Base-by-base conservation (phyloP, 2,329 filamentous ascomycete species). In the Botrytis sinoallii region DNA sequence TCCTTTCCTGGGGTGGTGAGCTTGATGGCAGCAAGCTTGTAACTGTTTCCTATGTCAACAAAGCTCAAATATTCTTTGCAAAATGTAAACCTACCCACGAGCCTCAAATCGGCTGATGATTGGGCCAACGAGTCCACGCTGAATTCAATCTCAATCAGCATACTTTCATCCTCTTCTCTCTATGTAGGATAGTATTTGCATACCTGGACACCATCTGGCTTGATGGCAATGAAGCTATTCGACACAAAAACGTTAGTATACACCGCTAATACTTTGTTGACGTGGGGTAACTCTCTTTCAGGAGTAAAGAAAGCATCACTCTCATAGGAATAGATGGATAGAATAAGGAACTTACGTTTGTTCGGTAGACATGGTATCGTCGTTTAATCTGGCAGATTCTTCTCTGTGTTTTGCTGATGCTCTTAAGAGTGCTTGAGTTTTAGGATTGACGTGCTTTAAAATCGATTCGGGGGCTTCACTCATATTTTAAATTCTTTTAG, bases 141-240 rank as follows among this genome's bases (percentile, higher is more conserved):
- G 83, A 75, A 75, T 40, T 48, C 64, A 63, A 38, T 4, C 18
- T 60, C 35, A 73, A 74, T 80, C 38, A 79, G 69, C 75, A 73
- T 59, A 38, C 7, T 18, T 9, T n/a, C 35, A 35, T 75, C 18
- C 40, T 64, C 18, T 22, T 16, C 29, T 59, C 16, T 46, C 70
- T 20, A 16, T 55, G 25, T n/a, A 40, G n/a, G 42, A 48, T 44
- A 25, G 9, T 59, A 35, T 63, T 73, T 71, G 75, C 86, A 80
- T 91, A 97, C 94, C 92, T 98, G 96, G 87, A 98, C 96, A 85
- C 96, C 96, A 88, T 98, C 96, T 82, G 95, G 96, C 94, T 99
- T 99, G 91, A 99, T 94, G 84, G 96, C 96, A 90, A 98, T 98
- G 93, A 98, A 98, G 88, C 95, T 98, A 82, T 80, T 65, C 74